Percentiles rank a stretch among this genome's conserved stretches.
These are phyloP conservation scores for Pleurozium schreberi DNA, from an alignment of 225 moss, liverwort and hornwort species.

Conservation along the genomic window DNA sequence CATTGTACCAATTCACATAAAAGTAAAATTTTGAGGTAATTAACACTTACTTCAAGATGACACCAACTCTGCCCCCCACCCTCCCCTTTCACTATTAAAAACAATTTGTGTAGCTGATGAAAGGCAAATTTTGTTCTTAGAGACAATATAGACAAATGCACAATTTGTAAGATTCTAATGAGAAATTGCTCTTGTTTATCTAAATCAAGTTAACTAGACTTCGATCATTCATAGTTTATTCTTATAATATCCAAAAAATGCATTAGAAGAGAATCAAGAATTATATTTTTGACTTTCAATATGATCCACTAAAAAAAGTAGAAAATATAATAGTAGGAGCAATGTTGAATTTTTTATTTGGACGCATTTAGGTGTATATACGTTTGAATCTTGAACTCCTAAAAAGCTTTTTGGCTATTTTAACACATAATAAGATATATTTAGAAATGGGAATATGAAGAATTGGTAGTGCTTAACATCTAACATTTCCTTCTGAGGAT, in stretches of 20 bases:
- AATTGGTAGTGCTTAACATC: background rate
- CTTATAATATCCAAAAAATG: background rate
- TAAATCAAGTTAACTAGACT: background rate
- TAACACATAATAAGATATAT: background rate
- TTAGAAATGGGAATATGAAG: background rate
- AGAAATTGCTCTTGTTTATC: background rate
- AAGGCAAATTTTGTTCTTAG: background rate
- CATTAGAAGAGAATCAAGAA: background rate
- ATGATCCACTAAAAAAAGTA: background rate
- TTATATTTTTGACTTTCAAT: background rate
- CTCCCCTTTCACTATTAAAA: background rate
- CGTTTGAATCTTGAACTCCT: background rate
- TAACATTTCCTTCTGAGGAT: background rate
- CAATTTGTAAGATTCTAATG: background rate
- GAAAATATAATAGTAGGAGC: background rate
- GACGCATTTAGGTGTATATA: fast-evolving
- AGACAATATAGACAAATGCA: background rate
- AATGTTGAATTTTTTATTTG: background rate
- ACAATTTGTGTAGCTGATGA: background rate
- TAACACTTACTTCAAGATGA: background rate
- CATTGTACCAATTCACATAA: background rate
- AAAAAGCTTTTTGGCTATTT: background rate
- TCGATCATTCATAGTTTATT: background rate
- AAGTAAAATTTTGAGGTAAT: background rate
- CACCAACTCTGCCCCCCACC: too few relatives aligned